Percentiles rank a stretch among this genome's conserved stretches.
Evolutionary conservation across 345 rosid species (phyloP).

Genomic region (Heritiera littoralis): DNA sequence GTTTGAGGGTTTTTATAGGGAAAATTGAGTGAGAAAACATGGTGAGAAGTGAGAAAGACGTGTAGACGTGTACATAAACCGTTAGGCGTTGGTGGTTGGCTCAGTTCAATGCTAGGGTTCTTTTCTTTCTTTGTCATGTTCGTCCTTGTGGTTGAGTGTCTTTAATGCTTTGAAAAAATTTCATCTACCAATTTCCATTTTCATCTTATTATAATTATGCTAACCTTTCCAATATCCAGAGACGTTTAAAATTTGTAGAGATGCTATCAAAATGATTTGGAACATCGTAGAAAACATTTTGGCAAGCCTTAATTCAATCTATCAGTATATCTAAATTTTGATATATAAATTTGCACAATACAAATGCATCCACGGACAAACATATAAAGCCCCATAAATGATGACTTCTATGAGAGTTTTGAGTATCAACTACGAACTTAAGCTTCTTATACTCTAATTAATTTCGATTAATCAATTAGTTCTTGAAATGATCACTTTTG

Average conservation of each 20-base stretch:
- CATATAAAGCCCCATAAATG: no score
- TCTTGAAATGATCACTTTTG: background rate
- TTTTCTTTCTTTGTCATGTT: background rate
- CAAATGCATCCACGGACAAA: no score
- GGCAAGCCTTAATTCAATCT: background rate
- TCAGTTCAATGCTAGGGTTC: background rate
- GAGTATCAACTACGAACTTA: no score
- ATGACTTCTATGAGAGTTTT: no score
- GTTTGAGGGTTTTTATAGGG: conserved; percentile 9
- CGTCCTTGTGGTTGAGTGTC: background rate
- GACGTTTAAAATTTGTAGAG: background rate
- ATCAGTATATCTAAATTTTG: no score
- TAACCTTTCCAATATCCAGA: background rate
- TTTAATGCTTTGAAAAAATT: conserved; percentile 10
- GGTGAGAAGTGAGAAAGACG: background rate
- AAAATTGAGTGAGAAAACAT: background rate
- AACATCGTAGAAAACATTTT: background rate
- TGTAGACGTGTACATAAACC: background rate
- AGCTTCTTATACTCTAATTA: no score
- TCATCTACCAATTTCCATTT: background rate
- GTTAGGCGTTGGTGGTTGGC: conserved; percentile 6
- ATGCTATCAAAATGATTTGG: background rate
- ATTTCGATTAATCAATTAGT: no score
- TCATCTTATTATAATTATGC: background rate
- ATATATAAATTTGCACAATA: no score